Evolutionary conservation across 106 monocot genomes (phyloP), one percentile per base, ranked within the genome.

Genomic region (Xerophyta viscosa): DNA sequence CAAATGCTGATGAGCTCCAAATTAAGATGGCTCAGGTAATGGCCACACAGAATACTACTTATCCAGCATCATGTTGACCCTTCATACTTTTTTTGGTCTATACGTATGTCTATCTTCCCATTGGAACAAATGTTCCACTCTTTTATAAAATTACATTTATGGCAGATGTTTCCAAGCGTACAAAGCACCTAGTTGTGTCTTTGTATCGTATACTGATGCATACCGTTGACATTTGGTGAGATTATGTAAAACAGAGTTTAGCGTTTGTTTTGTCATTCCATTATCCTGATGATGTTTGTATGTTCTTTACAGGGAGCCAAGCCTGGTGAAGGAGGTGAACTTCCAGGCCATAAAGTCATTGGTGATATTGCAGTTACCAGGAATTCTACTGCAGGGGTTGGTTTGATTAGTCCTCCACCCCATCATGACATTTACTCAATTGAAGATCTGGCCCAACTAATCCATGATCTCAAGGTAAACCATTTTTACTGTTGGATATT

Each of bases 11-110:
- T 64, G 98, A 98, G 61, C 90, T 98, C 52, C 90, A 98, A 73
- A 98, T 98, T 60, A 98, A 98, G 57, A 90, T 98, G 98, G 98
- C 98, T 62, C 98, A 98, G 90, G 98, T 98, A 98, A 46, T 65
- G 47, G 23, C 46, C 31, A 23, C 15, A 63, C 36, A 33, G 33
- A 5, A 30, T 28, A 22, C 15, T 12, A 18, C 6, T 45, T 12
- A 4, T 20, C 17, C 30, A 55, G n/a, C 33, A 19, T 30, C 24
- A 6, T n/a, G n/a, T n/a, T n/a, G n/a, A n/a, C n/a, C n/a, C n/a
- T n/a, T n/a, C n/a, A n/a, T n/a, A n/a, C n/a, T n/a, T n/a, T n/a
- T n/a, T n/a, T n/a, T n/a, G n/a, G n/a, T n/a, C n/a, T n/a, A n/a
- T n/a, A n/a, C n/a, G n/a, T n/a, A n/a, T n/a, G n/a, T n/a, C n/a